Base-by-base conservation (phyloP, 306 rosid genomes). In the Inga leiocalycina region DNA sequence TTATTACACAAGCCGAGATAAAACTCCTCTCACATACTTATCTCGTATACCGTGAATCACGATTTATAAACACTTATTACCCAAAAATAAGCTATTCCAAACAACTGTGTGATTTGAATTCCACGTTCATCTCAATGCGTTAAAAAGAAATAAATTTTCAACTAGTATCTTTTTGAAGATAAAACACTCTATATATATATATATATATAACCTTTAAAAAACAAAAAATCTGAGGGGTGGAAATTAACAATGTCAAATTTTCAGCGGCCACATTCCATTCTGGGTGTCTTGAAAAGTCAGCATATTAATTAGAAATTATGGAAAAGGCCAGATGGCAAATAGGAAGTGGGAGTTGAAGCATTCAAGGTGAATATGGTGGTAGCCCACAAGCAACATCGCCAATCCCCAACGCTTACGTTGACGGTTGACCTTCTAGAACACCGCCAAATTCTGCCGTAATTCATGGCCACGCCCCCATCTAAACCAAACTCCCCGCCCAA, bases 351-450 rank as follows among this genome's bases (percentile, higher is more conserved):
- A 4, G 41, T 59, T 82, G 65, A 64, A 79, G 71, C 65, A 79
- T 87, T 75, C 32, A 51, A 79, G 70, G 70, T 66, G 64, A 74
- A 24, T 7, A 43, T 10, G 46, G 49, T 45, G 62, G 79, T 14
- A 9, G 64, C 49, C 79, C 79, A 20, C 65, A 71, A 43, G 57
- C 70, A 52, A 16, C 56, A 49, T 66, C 49, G 75, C 20, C 78
- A 44, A 44, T 80, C 79, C 44, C 11, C 71, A 66, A 14, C 43
- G 22, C 66, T 6, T 2, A 41, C 59, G 82, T 17, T 52, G 54
- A 45, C 13, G 49, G 49, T 86, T 87, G 90, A 90, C 89, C 87
- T 88, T 88, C 86, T 6, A 88, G 93, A 92, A 65, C 48, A 56
- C 13, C 20, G 68, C 4, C 49, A 77, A 80, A 74, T 86, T 85